These are phyloP conservation scores for Entomophthora muscae DNA, from an alignment of 371 early-diverging fungal genomes.

Conservation along the genomic window DNA sequence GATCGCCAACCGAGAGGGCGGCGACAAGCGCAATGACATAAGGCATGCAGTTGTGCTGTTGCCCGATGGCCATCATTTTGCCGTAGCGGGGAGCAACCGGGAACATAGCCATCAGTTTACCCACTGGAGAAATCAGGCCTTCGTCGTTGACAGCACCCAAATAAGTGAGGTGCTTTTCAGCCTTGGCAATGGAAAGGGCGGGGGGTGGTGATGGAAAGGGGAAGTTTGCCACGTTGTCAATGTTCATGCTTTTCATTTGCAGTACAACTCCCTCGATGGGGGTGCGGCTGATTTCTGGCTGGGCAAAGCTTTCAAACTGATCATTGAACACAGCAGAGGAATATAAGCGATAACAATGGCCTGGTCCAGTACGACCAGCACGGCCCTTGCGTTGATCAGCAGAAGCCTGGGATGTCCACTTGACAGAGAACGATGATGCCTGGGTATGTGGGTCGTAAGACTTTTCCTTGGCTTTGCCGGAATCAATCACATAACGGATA, in stretches of 20 bases:
- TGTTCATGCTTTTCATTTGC: slow-evolving; percentile 90
- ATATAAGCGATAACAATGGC: slow-evolving; percentile 95
- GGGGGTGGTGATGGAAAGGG: slow-evolving; percentile 88
- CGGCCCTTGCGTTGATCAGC: slow-evolving; percentile 92
- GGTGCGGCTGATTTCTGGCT: slow-evolving; percentile 87
- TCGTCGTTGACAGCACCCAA: slow-evolving; percentile 51
- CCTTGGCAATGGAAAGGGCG: slow-evolving; percentile 35
- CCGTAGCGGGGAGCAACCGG: slow-evolving; percentile 90
- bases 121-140: slow-evolving; percentile 66
- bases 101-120: slow-evolving; percentile 75
- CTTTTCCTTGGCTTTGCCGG: slow-evolving; percentile 88
- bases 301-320: slow-evolving; percentile 68
- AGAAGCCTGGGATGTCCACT: slow-evolving; percentile 88
- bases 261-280: slow-evolving; percentile 91
- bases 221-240: slow-evolving; percentile 85
- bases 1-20: slow-evolving; percentile 81
- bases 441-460: slow-evolving; percentile 61
- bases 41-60: slow-evolving; percentile 58
- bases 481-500: slow-evolving; percentile 95
- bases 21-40: slow-evolving; percentile 81
- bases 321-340: slow-evolving; percentile 86
- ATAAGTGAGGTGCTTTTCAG: slow-evolving; percentile 50
- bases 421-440: slow-evolving; percentile 72
- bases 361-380: slow-evolving; percentile 94
- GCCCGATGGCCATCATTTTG: slow-evolving; percentile 83